Percentiles rank a stretch among this genome's conserved stretches.
phyloP scores from a whole-genome alignment of 805 yeast genomes.

The Lachancea dasiensis region DNA sequence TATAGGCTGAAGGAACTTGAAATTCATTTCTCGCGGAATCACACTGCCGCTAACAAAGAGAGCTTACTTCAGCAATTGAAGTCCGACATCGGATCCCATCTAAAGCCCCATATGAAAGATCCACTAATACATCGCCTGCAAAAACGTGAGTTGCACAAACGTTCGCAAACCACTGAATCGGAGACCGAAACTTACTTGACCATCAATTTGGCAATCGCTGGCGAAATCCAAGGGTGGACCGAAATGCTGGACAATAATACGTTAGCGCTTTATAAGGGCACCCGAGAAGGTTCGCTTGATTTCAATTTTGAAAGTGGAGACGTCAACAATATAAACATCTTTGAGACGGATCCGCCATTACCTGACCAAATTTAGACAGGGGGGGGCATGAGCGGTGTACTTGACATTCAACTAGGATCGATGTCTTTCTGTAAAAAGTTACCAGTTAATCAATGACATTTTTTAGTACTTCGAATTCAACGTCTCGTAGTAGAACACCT shows the following conservation, averaged over 20 bases:
- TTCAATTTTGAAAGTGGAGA: not conserved
- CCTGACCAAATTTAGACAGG: no score
- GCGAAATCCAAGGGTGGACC: not conserved
- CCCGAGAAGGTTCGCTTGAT: not conserved
- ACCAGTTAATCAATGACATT: slow-evolving; percentile 1
- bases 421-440: no score
- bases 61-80: slow-evolving; percentile 14
- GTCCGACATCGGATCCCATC: slow-evolving; percentile 11
- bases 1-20: slow-evolving; percentile 28
- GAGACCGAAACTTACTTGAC: not conserved
- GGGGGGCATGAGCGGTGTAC: no score
- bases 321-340: not conserved
- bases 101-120: slow-evolving; percentile 26
- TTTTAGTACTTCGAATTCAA: slow-evolving; percentile 35
- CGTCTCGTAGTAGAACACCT: slow-evolving; percentile 57
- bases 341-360: no score
- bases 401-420: no score
- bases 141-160: slow-evolving; percentile 16
- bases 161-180: not conserved
- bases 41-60: slow-evolving; percentile 14
- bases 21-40: slow-evolving; percentile 16
- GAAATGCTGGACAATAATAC: not conserved
- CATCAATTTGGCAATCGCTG: not conserved
- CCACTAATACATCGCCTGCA: slow-evolving; percentile 22
- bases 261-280: not conserved